These are phyloP conservation scores for Silene conica DNA, from an alignment of 148 eudicot species.

Conservation along the genomic window DNA sequence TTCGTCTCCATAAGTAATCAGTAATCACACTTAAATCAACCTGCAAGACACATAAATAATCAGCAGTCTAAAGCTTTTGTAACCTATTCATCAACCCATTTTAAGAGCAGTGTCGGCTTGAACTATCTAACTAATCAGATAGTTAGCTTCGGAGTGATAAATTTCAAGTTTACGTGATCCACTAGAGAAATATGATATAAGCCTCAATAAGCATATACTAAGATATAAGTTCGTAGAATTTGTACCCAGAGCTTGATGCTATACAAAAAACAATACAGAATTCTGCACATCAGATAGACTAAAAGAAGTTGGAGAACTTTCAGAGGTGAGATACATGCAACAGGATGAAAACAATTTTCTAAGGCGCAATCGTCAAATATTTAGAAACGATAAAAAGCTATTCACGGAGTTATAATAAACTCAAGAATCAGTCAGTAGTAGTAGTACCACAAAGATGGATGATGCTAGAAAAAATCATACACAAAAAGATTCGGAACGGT, in stretches of 20 bases:
- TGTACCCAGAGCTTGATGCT: neutral
- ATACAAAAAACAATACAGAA: neutral
- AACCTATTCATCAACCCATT: neutral
- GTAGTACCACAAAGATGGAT: no score
- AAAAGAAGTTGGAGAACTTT: neutral
- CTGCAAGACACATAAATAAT: conserved; percentile 17
- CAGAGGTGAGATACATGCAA: neutral
- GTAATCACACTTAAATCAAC: neutral
- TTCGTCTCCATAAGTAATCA: conserved; percentile 46
- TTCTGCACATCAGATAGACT: conserved; percentile 1
- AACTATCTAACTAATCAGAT: neutral
- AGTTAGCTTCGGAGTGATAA: neutral
- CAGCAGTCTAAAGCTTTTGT: no score
- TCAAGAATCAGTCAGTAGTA: neutral
- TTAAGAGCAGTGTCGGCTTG: neutral
- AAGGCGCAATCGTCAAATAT: neutral
- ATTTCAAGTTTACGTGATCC: neutral
- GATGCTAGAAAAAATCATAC: no score
- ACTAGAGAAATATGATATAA: neutral
- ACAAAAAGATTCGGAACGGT: neutral
- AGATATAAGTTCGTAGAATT: neutral
- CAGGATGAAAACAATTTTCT: neutral
- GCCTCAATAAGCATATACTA: neutral
- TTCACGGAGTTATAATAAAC: neutral
- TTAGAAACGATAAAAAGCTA: neutral